Conservation (phyloP, 148 eudicot species). For the Suaeda aralocaspica region DNA sequence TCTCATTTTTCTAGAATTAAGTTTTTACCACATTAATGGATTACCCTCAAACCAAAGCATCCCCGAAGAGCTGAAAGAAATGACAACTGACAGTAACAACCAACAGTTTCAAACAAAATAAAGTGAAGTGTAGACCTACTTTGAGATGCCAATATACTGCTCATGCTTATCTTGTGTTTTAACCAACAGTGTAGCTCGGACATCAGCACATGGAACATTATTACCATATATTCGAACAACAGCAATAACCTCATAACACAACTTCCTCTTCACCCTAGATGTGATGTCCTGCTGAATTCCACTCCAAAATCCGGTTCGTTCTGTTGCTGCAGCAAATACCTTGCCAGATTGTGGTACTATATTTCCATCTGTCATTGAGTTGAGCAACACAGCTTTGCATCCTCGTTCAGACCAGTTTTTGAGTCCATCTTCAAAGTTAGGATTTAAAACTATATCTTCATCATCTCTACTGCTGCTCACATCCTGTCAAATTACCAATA, state of each 20-base stretch:
- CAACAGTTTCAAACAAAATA: background rate
- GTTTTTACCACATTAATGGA: background rate
- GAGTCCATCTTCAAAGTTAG: constrained; percentile 72
- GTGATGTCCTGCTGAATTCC: constrained; percentile 95
- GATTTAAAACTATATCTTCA: constrained; percentile 65
- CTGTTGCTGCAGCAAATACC: constrained; percentile 68
- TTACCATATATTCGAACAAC: constrained; percentile 76
- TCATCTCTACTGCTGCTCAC: constrained; percentile 20
- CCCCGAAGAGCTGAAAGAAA: no score
- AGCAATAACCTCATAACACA: constrained; percentile 68
- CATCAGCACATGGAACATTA: constrained; percentile 48
- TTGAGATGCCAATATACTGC: constrained; percentile 72
- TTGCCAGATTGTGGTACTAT: constrained; percentile 70
- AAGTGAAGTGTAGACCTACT: constrained; percentile 35
- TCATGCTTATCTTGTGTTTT: constrained; percentile 70
- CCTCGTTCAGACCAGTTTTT: constrained; percentile 94
- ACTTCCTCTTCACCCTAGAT: constrained; percentile 62
- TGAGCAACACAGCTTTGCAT: constrained; percentile 56
- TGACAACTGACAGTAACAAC: background rate
- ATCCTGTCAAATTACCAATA: constrained; percentile 12
- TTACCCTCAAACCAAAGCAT: no score
- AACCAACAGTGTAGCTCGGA: constrained; percentile 76
- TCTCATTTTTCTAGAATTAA: no score
- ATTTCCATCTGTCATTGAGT: constrained; percentile 74
- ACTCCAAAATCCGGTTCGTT: constrained; percentile 77